Evolutionary conservation across 129 eudicot genomes (phyloP).

Genomic region (sunflower (Helianthus annuus)): HanXRQr2.0-SUNRISE NC_035448.2:10509581-10510080

Average conservation of each 20-base stretch:
- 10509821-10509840: conserved; percentile 81
- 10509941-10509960: conserved; percentile 86
- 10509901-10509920: conserved; percentile 73
- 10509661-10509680: conserved; percentile 33
- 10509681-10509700: conserved; percentile 51
- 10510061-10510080: not conserved
- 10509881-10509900: conserved; percentile 70
- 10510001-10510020: conserved; percentile 17
- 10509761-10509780: conserved; percentile 55
- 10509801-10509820: conserved; percentile 51
- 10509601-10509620: conserved; percentile 86
- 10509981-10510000: conserved; percentile 41
- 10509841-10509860: conserved; percentile 45
- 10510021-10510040: conserved; percentile 1
- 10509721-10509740: conserved; percentile 53
- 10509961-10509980: conserved; percentile 56
- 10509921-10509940: conserved; percentile 80
- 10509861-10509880: conserved; percentile 57
- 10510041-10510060: conserved; percentile 10
- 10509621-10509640: conserved; percentile 22
- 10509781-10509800: conserved; percentile 64
- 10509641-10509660: conserved; percentile 73
- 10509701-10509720: conserved; percentile 75
- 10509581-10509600: conserved; percentile 61
- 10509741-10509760: conserved; percentile 87